These are phyloP conservation scores for Diplodia seriata DNA, from an alignment of 2,329 filamentous ascomycete genomes.

Conservation along the genomic window DNA sequence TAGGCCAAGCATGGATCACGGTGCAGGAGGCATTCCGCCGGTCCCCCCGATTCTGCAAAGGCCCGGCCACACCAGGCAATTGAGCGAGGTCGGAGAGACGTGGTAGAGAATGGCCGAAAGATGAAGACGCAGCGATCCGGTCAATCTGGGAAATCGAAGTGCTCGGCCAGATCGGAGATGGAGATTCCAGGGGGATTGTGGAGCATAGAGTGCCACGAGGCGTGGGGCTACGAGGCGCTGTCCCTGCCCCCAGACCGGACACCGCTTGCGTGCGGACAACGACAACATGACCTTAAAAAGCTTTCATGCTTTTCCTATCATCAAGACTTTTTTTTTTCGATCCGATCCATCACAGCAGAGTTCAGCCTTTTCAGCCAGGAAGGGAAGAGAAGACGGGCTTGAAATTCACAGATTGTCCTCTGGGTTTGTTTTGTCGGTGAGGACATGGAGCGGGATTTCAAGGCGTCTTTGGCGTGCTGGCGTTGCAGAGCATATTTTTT, in stretches of 20 bases:
- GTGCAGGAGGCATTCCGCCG: slow-evolving; percentile 15
- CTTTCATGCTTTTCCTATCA: slow-evolving; percentile 30
- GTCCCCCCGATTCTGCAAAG: not conserved
- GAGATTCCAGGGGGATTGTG: slow-evolving; percentile 29
- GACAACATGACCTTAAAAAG: slow-evolving; percentile 27
- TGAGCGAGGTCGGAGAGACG: slow-evolving; percentile 64
- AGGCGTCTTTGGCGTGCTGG: slow-evolving; percentile 29
- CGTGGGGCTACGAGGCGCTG: slow-evolving; percentile 30
- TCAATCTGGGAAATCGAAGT: slow-evolving; percentile 27
- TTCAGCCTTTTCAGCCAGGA: slow-evolving; percentile 22
- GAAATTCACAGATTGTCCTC: slow-evolving; percentile 25
- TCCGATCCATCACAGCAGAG: slow-evolving; percentile 27
- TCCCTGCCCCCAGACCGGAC: slow-evolving; percentile 28
- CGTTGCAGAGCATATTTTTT: slow-evolving; percentile 14
- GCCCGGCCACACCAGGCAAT: slow-evolving; percentile 47
- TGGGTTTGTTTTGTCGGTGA: not conserved
- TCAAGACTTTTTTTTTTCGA: slow-evolving; percentile 24
- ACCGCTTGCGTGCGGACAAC: slow-evolving; percentile 21
- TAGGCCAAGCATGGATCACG: slow-evolving; percentile 45
- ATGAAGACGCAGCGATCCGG: slow-evolving; percentile 26
- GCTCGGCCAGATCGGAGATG: slow-evolving; percentile 25
- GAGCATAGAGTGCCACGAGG: slow-evolving; percentile 31
- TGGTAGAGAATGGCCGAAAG: slow-evolving; percentile 50
- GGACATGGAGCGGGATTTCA: slow-evolving; percentile 17
- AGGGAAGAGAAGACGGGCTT: slow-evolving; percentile 26